Conservation (phyloP, 1,284 basidiomycete genomes). For the Naganishia liquefaciens region DNA sequence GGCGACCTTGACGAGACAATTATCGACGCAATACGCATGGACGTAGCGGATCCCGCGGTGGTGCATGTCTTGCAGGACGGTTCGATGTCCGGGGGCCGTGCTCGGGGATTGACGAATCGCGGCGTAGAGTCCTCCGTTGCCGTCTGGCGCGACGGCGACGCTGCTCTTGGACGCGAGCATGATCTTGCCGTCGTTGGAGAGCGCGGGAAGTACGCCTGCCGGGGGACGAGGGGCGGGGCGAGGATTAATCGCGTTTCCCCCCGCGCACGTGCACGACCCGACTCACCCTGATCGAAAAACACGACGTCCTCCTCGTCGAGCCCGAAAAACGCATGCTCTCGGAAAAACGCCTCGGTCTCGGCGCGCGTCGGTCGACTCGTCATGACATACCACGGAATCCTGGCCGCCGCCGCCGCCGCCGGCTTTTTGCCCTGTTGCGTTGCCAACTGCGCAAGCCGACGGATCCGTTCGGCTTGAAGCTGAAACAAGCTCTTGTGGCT, state of each 20-base stretch:
- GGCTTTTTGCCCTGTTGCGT: slow-evolving; percentile 54
- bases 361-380: slow-evolving; percentile 91
- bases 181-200: slow-evolving; percentile 91
- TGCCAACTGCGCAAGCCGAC: slow-evolving; percentile 75
- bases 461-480: slow-evolving; percentile 92
- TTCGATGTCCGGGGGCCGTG: slow-evolving; percentile 60
- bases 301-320: slow-evolving; percentile 77
- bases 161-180: slow-evolving; percentile 75
- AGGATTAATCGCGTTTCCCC: slow-evolving; percentile 8
- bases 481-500: slow-evolving; percentile 94
- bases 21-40: slow-evolving; percentile 97
- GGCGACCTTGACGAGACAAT: slow-evolving; percentile 95
- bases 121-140: slow-evolving; percentile 95
- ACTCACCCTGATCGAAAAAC: slow-evolving; percentile 94
- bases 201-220: slow-evolving; percentile 93
- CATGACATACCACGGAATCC: slow-evolving; percentile 98
- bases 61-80: slow-evolving; percentile 81
- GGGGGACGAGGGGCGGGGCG: slow-evolving; percentile 18
- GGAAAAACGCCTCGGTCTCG: slow-evolving; percentile 85
- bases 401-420: slow-evolving; percentile 59
- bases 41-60: slow-evolving; percentile 80
- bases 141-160: slow-evolving; percentile 92
- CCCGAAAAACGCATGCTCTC: slow-evolving; percentile 77
- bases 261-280: slow-evolving; percentile 10
- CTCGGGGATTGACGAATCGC: slow-evolving; percentile 79